Evolutionary conservation across 108 stramenopile genomes (phyloP).

Genomic region (Fragilariopsis cylindrus): DNA sequence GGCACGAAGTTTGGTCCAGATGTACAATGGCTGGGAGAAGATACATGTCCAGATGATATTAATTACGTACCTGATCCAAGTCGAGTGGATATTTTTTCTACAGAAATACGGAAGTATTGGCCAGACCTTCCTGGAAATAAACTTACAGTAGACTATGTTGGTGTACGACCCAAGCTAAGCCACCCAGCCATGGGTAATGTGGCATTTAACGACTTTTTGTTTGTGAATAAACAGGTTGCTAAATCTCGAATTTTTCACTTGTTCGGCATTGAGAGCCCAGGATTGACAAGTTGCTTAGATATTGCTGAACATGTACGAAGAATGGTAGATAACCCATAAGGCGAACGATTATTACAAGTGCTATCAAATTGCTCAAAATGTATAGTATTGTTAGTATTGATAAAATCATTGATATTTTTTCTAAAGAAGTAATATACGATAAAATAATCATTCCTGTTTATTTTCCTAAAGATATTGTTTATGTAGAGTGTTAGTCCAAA

Average conservation of each 20-base stretch:
- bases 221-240: conserved; percentile 31
- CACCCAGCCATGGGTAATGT: conserved; percentile 49
- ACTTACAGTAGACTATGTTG: conserved; percentile 77
- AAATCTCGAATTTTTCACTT: conserved; percentile 40
- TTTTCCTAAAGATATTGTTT: too few relatives aligned
- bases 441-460: too few relatives aligned
- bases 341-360: too few relatives aligned
- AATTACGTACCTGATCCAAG: conserved; percentile 56
- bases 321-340: too few relatives aligned
- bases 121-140: conserved; percentile 54
- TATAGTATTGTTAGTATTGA: too few relatives aligned
- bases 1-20: conserved; percentile 82
- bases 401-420: too few relatives aligned
- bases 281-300: conserved; percentile 79
- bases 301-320: conserved; percentile 59
- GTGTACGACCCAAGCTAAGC: conserved; percentile 76
- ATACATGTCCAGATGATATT: conserved; percentile 46
- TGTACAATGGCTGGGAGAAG: conserved; percentile 74
- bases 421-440: too few relatives aligned
- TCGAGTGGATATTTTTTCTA: conserved; percentile 58
- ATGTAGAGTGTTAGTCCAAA: too few relatives aligned
- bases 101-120: conserved; percentile 77
- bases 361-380: too few relatives aligned
- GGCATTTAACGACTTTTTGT: conserved; percentile 62
- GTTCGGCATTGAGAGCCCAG: conserved; percentile 87